These are phyloP conservation scores for Lizonia empirigonia DNA, from an alignment of 2,329 filamentous ascomycete species.

Conservation along the genomic window DNA sequence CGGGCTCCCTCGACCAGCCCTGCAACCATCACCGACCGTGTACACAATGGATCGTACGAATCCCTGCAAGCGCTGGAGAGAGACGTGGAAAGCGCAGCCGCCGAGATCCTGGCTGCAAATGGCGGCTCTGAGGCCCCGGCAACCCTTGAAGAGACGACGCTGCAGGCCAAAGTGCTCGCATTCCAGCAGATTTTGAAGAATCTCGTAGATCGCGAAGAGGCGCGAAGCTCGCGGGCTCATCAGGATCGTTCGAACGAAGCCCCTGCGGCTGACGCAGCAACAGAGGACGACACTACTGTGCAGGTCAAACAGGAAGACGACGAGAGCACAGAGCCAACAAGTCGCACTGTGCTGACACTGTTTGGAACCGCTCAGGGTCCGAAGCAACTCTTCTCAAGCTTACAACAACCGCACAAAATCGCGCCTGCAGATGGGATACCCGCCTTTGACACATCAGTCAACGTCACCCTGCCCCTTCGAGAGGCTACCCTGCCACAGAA, in stretches of 20 bases:
- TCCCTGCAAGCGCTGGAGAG: slow-evolving; percentile 50
- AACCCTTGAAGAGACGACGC: slow-evolving; percentile 43
- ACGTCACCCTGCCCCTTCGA: slow-evolving; percentile 58
- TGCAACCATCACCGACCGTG: slow-evolving; percentile 46
- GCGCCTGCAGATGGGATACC: slow-evolving; percentile 40
- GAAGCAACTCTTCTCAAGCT: slow-evolving; percentile 83
- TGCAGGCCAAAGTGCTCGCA: slow-evolving; percentile 41
- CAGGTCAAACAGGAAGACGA: slow-evolving; percentile 31
- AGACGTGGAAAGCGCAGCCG: slow-evolving; percentile 51
- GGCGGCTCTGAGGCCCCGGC: slow-evolving; percentile 33
- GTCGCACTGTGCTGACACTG: slow-evolving; percentile 72
- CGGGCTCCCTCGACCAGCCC: slow-evolving; percentile 42
- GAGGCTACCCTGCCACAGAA: slow-evolving; percentile 75
- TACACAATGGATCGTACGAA: slow-evolving; percentile 48
- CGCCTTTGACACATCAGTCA: slow-evolving; percentile 49
- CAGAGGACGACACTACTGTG: slow-evolving; percentile 21
- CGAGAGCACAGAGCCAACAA: slow-evolving; percentile 39
- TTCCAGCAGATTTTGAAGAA: slow-evolving; percentile 42
- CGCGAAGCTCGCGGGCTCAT: slow-evolving; percentile 21
- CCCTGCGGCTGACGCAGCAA: slow-evolving; percentile 12
- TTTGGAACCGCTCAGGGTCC: slow-evolving; percentile 75
- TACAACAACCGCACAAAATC: slow-evolving; percentile 63
- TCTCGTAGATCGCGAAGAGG: slow-evolving; percentile 39
- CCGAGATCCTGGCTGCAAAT: slow-evolving; percentile 47
- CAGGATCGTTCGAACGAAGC: slow-evolving; percentile 13